These are phyloP conservation scores for Stylonectria norvegica DNA, from an alignment of 2,329 filamentous ascomycete species.

Conservation along the genomic window DNA sequence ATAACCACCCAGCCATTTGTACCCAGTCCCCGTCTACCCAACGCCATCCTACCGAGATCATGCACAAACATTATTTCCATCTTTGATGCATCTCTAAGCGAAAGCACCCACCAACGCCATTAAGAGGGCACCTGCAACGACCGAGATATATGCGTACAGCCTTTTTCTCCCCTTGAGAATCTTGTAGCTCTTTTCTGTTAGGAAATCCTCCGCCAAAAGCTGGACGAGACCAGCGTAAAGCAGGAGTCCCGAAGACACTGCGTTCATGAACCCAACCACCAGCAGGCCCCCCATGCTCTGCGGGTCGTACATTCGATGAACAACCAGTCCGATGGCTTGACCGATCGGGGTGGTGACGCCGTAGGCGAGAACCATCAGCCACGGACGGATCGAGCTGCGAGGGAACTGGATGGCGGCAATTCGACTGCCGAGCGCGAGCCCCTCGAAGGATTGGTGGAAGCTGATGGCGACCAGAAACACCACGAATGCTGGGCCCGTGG, in stretches of 20 bases:
- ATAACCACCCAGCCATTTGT: neutral
- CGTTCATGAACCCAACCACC: slow-evolving; percentile 85
- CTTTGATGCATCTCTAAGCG: slow-evolving; percentile 43
- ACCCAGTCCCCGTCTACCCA: slow-evolving; percentile 1
- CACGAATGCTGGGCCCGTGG: slow-evolving; percentile 73
- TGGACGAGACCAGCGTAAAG: slow-evolving; percentile 83
- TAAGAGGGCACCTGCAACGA: slow-evolving; percentile 60
- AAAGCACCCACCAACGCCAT: slow-evolving; percentile 74
- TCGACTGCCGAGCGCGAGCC: slow-evolving; percentile 77
- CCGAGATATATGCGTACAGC: slow-evolving; percentile 59
- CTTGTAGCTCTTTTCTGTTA: slow-evolving; percentile 71
- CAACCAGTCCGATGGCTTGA: slow-evolving; percentile 74
- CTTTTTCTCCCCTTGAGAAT: slow-evolving; percentile 60
- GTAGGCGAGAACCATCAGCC: slow-evolving; percentile 77
- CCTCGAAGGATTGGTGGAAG: slow-evolving; percentile 87
- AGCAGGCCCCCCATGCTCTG: slow-evolving; percentile 71
- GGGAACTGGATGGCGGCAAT: slow-evolving; percentile 83
- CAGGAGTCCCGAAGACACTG: slow-evolving; percentile 74
- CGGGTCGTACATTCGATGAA: slow-evolving; percentile 79
- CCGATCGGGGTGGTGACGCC: slow-evolving; percentile 76
- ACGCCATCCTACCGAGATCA: slow-evolving; percentile 11
- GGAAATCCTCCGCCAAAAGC: slow-evolving; percentile 78
- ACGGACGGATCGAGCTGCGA: slow-evolving; percentile 69
- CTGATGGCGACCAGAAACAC: slow-evolving; percentile 77
- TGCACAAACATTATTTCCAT: slow-evolving; percentile 11